Evolutionary conservation across 2,329 filamentous ascomycete genomes (phyloP), one percentile per base, ranked within the genome.

Genomic region (Verticillium zaregamsianum): DNA sequence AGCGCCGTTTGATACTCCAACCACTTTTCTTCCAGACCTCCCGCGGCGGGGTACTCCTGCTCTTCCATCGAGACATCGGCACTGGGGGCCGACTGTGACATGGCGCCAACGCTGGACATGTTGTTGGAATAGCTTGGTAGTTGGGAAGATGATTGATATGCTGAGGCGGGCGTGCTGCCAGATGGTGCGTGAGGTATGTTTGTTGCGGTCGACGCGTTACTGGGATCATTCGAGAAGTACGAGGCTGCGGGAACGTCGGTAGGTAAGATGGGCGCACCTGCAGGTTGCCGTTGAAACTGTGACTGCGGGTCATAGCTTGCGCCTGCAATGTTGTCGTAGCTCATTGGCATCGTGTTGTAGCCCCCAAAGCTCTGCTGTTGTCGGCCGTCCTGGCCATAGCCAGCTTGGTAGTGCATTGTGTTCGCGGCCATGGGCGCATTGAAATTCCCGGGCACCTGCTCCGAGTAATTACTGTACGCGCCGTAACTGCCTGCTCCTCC

Each of bases 281-380:
- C 86, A 77, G 89, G 85, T 72, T 92, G 90, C 80, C 90, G 88
- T 71, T 88, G 84, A 79, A 92, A 96, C 72, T 89, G 89, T 77
- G 88, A 84, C 73, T 88, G 86, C 72, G 86, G 80, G 76, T 94
- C 90, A 79, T 96, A 96, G 32, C 61, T 62, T 23, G 63, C 61
- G 33, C 64, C 64, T 45, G 63, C 56, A 33, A 66, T 49, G 35
- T 63, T 65, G 39, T 65, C 64, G 80, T 96, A 96, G 84, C 95
- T 89, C 79, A 94, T 87, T 66, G 86, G 85, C 61, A 85, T 79
- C 60, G 87, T 76, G 70, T 80, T 87, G 80, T 85, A 90, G 74
- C 79, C 79, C 71, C 78, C 75, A 69, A 86, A 88, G 67, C 74
- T 74, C 68, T 82, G 82, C 70, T 82, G 82, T 66, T 83, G 82